Percentiles rank a stretch among this genome's conserved stretches.
phyloP scores from a whole-genome alignment of 495 filamentous ascomycete species.

The Penicillium macrosclerotiorum region DNA sequence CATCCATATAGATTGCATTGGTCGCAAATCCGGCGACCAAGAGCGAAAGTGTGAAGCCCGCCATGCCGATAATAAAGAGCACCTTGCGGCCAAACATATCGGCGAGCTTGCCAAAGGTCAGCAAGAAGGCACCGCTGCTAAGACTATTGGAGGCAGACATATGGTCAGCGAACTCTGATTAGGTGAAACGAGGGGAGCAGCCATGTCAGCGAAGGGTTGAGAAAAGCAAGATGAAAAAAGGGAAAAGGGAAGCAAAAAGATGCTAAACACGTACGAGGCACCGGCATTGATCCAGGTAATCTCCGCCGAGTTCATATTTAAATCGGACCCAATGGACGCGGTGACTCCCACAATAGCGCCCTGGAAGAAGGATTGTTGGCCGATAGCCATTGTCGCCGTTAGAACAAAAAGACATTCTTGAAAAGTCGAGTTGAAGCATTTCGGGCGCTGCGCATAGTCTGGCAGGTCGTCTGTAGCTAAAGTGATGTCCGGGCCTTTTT shows the following conservation, averaged over 20 bases:
- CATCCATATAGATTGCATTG: conserved; percentile 60
- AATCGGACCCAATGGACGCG: conserved; percentile 57
- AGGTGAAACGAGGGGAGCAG: background rate
- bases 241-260: background rate
- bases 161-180: conserved; percentile 9
- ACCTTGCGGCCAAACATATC: conserved; percentile 71
- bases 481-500: conserved; percentile 11
- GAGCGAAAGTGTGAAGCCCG: conserved; percentile 57
- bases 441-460: conserved; percentile 37
- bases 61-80: conserved; percentile 66
- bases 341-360: conserved; percentile 62
- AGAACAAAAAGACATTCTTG: conserved; percentile 67
- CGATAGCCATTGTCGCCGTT: conserved; percentile 67
- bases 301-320: conserved; percentile 65
- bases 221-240: background rate
- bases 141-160: conserved; percentile 40
- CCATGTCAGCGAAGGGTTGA: background rate
- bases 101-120: conserved; percentile 70
- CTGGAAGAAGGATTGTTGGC: conserved; percentile 57
- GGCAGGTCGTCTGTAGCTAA: conserved; percentile 6
- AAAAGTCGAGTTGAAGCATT: conserved; percentile 59
- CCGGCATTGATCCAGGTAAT: conserved; percentile 73
- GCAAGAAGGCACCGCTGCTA: conserved; percentile 66
- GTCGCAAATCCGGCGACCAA: conserved; percentile 61
- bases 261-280: conserved; percentile 45